phyloP scores from a whole-genome alignment of 2,329 filamentous ascomycete genomes.

The Pseudogymnoascus sp. region DNA sequence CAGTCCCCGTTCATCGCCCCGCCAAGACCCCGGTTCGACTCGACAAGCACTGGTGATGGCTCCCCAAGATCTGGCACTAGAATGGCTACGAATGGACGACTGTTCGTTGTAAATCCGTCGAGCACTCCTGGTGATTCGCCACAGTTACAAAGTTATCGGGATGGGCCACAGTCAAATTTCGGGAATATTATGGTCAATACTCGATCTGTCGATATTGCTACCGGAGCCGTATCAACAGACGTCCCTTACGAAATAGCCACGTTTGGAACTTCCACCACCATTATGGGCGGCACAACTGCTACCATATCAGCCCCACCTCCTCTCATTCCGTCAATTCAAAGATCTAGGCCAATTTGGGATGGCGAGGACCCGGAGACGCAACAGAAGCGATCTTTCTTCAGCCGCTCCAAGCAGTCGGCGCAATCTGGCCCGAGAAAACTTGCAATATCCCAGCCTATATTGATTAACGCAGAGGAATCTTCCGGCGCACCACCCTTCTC shows the following conservation, averaged over 20 bases:
- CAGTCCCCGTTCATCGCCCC: conserved; percentile 25
- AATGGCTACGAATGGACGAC: conserved; percentile 19
- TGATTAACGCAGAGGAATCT: conserved; percentile 11
- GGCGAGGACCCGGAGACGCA: not conserved
- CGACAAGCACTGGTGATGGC: conserved; percentile 18
- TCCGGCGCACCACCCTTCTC: conserved; percentile 19
- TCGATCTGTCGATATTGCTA: not conserved
- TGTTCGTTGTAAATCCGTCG: conserved; percentile 27
- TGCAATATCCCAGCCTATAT: conserved; percentile 25
- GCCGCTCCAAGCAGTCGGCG: conserved; percentile 16
- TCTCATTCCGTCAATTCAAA: conserved; percentile 11
- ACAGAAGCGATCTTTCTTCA: conserved; percentile 22
- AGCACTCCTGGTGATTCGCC: conserved; percentile 20
- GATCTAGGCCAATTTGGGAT: conserved; percentile 7
- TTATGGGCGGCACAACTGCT: not conserved
- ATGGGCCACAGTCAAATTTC: not conserved
- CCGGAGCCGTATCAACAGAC: not conserved
- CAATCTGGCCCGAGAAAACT: conserved; percentile 22
- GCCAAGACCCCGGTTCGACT: conserved; percentile 18
- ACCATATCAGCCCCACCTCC: not conserved
- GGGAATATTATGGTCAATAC: conserved; percentile 5
- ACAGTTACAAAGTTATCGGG: not conserved
- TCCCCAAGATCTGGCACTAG: conserved; percentile 20
- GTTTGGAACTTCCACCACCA: not conserved
- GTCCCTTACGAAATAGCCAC: not conserved